phyloP scores from a whole-genome alignment of 2,329 filamentous ascomycete species.

The Colletotrichum melonis region DNA sequence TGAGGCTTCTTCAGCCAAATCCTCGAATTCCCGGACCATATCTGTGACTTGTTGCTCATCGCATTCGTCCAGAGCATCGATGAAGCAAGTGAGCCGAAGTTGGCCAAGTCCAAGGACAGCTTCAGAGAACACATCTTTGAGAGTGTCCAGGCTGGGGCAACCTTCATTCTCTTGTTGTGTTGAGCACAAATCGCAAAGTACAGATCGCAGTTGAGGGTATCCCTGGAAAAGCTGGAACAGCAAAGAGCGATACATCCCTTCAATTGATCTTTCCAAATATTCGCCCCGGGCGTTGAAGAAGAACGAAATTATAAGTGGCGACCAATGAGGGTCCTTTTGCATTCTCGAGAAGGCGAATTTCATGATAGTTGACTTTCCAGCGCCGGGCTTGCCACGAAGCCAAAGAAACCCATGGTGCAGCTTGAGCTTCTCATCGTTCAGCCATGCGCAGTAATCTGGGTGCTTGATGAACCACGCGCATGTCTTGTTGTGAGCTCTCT shows the following conservation, averaged over 20 bases:
- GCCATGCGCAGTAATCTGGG: too few species aligned
- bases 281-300: slow-evolving; percentile 33
- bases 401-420: neutral
- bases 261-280: slow-evolving; percentile 11
- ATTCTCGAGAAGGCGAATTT: neutral
- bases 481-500: too few species aligned
- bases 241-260: slow-evolving; percentile 33
- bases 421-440: too few species aligned
- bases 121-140: neutral
- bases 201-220: neutral
- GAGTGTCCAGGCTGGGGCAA: neutral
- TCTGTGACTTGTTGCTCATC: slow-evolving; percentile 22
- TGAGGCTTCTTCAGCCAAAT: neutral
- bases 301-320: neutral
- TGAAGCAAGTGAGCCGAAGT: slow-evolving; percentile 26
- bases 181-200: slow-evolving; percentile 38
- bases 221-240: neutral
- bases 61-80: slow-evolving; percentile 26
- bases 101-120: neutral
- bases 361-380: slow-evolving; percentile 16
- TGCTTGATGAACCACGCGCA: too few species aligned
- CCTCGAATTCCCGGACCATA: slow-evolving; percentile 11
- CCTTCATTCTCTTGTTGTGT: neutral
- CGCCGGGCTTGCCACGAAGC: slow-evolving; percentile 13
- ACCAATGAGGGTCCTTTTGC: neutral